A percentile compares a stretch with the other conserved stretches of the same genome.
These are phyloP conservation scores for Xylaria flabelliformis DNA, from an alignment of 495 filamentous ascomycete genomes.

Conservation along the genomic window DNA sequence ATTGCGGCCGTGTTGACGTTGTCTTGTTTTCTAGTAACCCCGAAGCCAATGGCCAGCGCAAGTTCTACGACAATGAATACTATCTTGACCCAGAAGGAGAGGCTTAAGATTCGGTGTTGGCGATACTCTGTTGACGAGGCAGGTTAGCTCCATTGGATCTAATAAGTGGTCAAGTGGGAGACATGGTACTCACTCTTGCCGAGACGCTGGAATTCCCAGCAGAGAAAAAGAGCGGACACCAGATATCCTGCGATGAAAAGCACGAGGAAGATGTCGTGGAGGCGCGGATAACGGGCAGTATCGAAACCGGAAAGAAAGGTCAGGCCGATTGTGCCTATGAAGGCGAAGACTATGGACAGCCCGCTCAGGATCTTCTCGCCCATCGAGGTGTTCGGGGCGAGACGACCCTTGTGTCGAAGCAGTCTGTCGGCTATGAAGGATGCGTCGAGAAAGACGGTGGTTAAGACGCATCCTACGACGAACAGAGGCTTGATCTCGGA, in stretches of 20 bases:
- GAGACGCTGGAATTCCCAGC: slow-evolving; percentile 84
- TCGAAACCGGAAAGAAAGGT: slow-evolving; percentile 88
- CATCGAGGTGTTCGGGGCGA: slow-evolving; percentile 70
- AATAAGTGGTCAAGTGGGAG: neutral
- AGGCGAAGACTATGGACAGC: slow-evolving; percentile 72
- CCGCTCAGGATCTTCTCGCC: slow-evolving; percentile 74
- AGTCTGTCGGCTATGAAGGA: slow-evolving; percentile 81
- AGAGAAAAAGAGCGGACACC: slow-evolving; percentile 81
- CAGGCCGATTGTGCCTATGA: slow-evolving; percentile 77
- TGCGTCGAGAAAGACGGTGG: slow-evolving; percentile 83
- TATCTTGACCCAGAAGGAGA: slow-evolving; percentile 84
- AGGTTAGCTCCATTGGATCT: neutral
- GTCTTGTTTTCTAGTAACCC: slow-evolving; percentile 46
- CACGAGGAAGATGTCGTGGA: slow-evolving; percentile 79
- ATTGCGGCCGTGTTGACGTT: slow-evolving; percentile 64
- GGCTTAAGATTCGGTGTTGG: slow-evolving; percentile 71
- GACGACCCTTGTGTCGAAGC: slow-evolving; percentile 76
- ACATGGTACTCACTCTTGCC: slow-evolving; percentile 61
- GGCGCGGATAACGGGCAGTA: slow-evolving; percentile 64
- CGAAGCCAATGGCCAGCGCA: slow-evolving; percentile 72
- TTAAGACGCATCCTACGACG: slow-evolving; percentile 77
- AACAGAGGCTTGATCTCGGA: slow-evolving; percentile 80
- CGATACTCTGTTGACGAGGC: slow-evolving; percentile 60
- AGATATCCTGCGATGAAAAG: slow-evolving; percentile 88
- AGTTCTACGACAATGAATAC: slow-evolving; percentile 81